Evolutionary conservation across 2,329 filamentous ascomycete genomes (phyloP), one percentile per base, ranked within the genome.

Genomic region (Colletotrichum salicis): DNA sequence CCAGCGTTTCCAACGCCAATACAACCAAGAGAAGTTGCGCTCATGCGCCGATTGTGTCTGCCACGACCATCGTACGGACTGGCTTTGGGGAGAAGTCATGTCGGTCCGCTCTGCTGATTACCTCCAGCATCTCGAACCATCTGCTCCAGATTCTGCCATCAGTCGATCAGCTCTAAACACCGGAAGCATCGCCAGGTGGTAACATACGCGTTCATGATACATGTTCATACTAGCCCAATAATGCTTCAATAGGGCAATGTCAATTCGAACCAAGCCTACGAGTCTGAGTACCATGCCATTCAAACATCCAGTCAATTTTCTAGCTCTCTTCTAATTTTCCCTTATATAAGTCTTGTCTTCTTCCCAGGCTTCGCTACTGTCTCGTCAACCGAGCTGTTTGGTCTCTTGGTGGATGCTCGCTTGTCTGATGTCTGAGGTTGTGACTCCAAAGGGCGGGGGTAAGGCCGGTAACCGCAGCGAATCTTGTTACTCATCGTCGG

Each of bases 1-100:
- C 64, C 57, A 33, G 57, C 64, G 68, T 45, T 63, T 58, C 51
- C 51, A 31, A 52, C 51, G 41, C 45, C 51, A 19, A 52, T 31
- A 51, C 4, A 52, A 62, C 19, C n/a, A 24, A 52, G 29, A 48
- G 15, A n/a, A 10, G 24, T 37, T 27, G 22, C 37, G 27, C 8
- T 13, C 24, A 6, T 41, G 19, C 41, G 41, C 41, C 15, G 19
- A 48, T 22, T 48, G 19, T 8, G 19, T 48, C 41, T 22, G 19
- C 19, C 15, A 48, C 4, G 41, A n/a, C 41, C 19, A 10, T 48
- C 41, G 19, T n/a, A 48, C 19, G 41, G 19, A 48, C 19, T 48
- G 19, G 41, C 7, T 13, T 19, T 19, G 2, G 37, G 37, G 19
- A 48, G 41, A 10, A 48, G 19, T n/a, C 41, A 48, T 48, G 4